Evolutionary conservation across 2,329 filamentous ascomycete genomes (phyloP), one percentile per base, ranked within the genome.

Genomic region (Fusarium transvaalense): DNA sequence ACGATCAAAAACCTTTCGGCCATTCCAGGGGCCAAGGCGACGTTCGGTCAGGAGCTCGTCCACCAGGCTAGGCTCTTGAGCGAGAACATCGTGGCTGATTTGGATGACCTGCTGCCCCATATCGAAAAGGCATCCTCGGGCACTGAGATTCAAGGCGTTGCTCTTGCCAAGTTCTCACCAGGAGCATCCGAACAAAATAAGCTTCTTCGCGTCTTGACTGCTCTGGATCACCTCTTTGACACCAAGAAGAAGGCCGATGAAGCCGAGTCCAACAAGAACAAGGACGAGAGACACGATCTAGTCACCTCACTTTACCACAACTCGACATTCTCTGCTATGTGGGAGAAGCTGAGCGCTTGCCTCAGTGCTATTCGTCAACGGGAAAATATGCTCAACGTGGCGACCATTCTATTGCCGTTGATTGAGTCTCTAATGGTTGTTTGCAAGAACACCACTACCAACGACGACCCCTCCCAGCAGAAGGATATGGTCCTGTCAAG

Each of bases 391-490:
- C 89, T 98, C 76, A 97, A 97, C 75, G 94, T 99, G 58, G 97
- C 96, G 31, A 98, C 95, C 1, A 98, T 98, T 68, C 86, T 99
- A 27, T 84, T 98, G 35, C 96, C 96, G 31, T 84, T 99, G 31
- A 97, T 99, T 64, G 96, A 99, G 79, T 93, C 94, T 8, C 84
- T 99, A 65, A 99, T 99, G 96, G 96, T 99, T 54, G 94, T 99
- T 29, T 99, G 97, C 86, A 99, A 98, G 84, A 98, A 98, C 79
- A 97, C 94, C 10, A 92, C 93, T 2, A 84, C 94, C 55, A 91
- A 90, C 75, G 92, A 96, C 64, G 82, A 88, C 27, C 92, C 76
- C 12, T 75, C 81, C 46, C 78, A 86, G 69, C 78, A 78, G 66
- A 92, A 91, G 76, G 92, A 96, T 47, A 86, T 92, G 77, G 83